These are phyloP conservation scores for Trichoderma asperellum DNA, from an alignment of 2,329 filamentous ascomycete genomes.

Conservation along the genomic window DNA sequence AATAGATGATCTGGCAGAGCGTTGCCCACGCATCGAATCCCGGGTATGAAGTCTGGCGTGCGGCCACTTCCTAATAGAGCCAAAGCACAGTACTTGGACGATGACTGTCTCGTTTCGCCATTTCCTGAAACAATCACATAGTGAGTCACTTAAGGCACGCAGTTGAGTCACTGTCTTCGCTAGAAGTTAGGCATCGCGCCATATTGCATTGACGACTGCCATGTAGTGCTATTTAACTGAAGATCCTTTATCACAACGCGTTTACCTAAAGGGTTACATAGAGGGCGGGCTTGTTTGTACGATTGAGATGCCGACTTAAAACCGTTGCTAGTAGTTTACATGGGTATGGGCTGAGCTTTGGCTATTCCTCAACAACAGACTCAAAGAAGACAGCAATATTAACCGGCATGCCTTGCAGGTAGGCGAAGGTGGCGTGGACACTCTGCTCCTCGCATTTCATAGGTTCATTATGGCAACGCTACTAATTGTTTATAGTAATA, in stretches of 20 bases:
- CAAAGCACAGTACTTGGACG: not conserved
- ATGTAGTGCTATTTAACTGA: not conserved
- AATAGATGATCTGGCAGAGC: not conserved
- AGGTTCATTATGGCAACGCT: not conserved
- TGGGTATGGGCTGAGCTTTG: not conserved
- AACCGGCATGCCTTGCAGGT: not conserved
- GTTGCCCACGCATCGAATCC: no score
- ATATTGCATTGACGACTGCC: not conserved
- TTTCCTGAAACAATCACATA: not conserved
- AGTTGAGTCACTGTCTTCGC: not conserved
- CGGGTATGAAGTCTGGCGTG: not conserved
- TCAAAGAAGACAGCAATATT: not conserved
- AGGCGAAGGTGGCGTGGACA: not conserved
- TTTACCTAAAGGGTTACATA: not conserved
- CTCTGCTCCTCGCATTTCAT: not conserved
- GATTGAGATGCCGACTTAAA: not conserved
- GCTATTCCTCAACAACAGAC: not conserved
- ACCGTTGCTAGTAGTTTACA: not conserved
- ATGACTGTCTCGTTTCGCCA: not conserved
- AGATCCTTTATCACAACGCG: not conserved
- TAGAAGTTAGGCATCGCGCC: not conserved
- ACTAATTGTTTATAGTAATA: not conserved
- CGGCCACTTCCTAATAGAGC: not conserved
- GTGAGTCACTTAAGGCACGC: not conserved
- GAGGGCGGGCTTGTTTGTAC: not conserved